These are phyloP conservation scores for Aspergillus sp. DNA, from an alignment of 2,329 filamentous ascomycete genomes.

Conservation along the genomic window DNA sequence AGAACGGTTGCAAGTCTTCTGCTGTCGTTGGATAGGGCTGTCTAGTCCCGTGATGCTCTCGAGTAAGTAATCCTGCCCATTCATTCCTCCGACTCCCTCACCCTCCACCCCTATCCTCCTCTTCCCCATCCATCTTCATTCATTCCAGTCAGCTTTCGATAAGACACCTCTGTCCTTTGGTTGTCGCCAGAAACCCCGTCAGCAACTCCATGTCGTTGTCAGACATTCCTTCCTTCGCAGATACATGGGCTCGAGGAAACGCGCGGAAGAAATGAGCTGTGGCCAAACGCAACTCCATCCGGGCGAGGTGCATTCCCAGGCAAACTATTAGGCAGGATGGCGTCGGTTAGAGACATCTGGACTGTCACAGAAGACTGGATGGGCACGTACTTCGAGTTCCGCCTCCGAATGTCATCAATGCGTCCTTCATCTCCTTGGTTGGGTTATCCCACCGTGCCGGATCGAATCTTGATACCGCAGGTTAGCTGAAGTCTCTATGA, in stretches of 20 bases:
- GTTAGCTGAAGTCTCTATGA: not conserved
- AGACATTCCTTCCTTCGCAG: not conserved
- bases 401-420: not conserved
- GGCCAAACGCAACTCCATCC: not conserved
- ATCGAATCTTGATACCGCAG: not conserved
- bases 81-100: too few relatives aligned
- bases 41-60: too few relatives aligned
- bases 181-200: conserved; percentile 26
- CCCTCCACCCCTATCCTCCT: too few relatives aligned
- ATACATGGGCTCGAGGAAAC: not conserved
- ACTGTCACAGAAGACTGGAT: too few relatives aligned
- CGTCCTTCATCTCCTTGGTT: not conserved
- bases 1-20: too few relatives aligned
- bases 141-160: too few relatives aligned
- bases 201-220: not conserved
- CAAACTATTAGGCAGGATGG: not conserved
- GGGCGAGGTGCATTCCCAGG: not conserved
- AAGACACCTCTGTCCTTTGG: conserved; percentile 34
- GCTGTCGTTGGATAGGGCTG: too few relatives aligned
- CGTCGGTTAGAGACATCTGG: not conserved
- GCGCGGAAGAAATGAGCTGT: too few relatives aligned
- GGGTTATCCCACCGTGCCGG: not conserved
- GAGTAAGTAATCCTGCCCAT: too few relatives aligned
- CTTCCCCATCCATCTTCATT: too few relatives aligned
- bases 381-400: too few relatives aligned